A percentile compares a stretch with the other conserved stretches of the same genome.
Conservation (phyloP, 2,329 filamentous ascomycete genomes). For the Leptographium lundbergii region DNA sequence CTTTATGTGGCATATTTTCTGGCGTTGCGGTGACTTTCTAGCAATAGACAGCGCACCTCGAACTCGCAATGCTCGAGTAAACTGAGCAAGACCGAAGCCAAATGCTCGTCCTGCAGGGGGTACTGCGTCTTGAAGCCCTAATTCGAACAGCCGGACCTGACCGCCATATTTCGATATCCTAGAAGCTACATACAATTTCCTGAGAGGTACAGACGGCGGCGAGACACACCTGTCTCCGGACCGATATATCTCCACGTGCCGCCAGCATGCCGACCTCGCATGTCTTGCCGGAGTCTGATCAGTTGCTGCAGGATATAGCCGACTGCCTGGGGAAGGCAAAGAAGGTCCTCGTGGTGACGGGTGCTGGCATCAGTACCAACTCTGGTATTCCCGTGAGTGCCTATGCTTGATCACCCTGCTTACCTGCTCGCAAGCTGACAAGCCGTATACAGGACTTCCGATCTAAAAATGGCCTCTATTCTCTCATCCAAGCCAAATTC, state of each 20-base stretch:
- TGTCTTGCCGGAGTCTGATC: conserved; percentile 36
- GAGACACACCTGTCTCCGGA: neutral
- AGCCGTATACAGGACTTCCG: conserved; percentile 47
- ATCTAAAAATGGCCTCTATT: conserved; percentile 60
- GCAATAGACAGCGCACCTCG: neutral
- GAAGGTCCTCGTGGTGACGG: conserved; percentile 60
- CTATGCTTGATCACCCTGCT: too few species aligned
- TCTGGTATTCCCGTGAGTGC: conserved; percentile 56
- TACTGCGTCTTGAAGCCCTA: neutral
- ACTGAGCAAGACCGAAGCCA: neutral
- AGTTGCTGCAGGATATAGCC: conserved; percentile 51
- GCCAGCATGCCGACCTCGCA: conserved; percentile 45
- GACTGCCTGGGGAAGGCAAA: conserved; percentile 50
- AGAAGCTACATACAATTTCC: neutral
- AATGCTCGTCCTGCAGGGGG: neutral
- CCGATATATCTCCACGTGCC: neutral
- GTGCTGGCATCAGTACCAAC: conserved; percentile 64
- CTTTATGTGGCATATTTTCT: neutral
- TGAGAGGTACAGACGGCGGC: neutral
- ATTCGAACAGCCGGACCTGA: neutral
- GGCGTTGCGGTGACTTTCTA: neutral
- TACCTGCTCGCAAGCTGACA: neutral
- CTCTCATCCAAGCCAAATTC: conserved; percentile 56
- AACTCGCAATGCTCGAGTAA: neutral
- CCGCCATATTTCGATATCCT: neutral